phyloP scores from a whole-genome alignment of 371 early-diverging fungal species.

The Blastocladiella emersonii region DNA sequence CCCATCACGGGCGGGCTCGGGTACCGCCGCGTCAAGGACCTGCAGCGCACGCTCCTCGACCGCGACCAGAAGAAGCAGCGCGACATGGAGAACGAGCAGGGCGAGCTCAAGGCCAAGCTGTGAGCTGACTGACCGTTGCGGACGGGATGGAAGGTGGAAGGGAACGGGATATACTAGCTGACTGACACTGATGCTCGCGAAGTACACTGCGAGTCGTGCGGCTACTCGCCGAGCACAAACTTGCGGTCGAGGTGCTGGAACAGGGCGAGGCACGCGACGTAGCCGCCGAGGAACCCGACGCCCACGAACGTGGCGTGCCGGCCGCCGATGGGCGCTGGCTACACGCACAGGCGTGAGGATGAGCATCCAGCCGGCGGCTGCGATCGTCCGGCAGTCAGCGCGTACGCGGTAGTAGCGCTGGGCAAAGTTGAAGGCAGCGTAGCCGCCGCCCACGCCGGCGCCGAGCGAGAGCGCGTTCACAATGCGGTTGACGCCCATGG shows the following conservation, averaged over 20 bases:
- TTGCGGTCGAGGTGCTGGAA: slow-evolving; percentile 2
- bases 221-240: background rate
- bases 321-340: background rate
- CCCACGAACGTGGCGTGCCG: background rate
- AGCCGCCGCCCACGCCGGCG: background rate
- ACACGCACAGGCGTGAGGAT: background rate
- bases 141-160: too few relatives aligned
- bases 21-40: too few relatives aligned
- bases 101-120: too few relatives aligned
- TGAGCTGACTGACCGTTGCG: too few relatives aligned
- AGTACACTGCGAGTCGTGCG: too few relatives aligned
- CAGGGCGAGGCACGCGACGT: background rate
- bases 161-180: too few relatives aligned
- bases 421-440: background rate
- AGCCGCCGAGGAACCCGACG: background rate
- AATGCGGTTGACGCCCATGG: background rate
- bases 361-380: too few relatives aligned
- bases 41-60: too few relatives aligned
- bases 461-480: background rate
- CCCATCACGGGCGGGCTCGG: background rate
- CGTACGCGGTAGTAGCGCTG: background rate
- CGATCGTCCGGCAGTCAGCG: too few relatives aligned
- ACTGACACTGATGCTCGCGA: too few relatives aligned
- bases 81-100: too few relatives aligned
- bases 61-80: background rate